Conservation (phyloP, 768 basidiomycete genomes). For the Phaeolepiota aurea region DNA sequence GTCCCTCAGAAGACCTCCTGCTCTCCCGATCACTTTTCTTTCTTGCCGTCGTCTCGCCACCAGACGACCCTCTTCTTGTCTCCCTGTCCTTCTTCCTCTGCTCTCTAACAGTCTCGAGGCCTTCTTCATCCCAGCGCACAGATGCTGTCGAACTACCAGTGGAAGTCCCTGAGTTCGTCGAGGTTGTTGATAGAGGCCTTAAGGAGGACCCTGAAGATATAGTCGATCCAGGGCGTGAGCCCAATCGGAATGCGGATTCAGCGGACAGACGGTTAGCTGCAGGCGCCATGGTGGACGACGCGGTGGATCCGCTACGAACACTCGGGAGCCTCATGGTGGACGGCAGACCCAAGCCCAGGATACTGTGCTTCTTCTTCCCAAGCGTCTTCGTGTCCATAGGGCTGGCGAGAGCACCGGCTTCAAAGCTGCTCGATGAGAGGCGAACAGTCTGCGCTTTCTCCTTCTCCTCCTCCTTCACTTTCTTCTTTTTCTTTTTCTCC, state of each 20-base stretch:
- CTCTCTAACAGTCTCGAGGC: conserved; percentile 41
- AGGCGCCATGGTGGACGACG: conserved; percentile 17
- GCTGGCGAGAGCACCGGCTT: conserved; percentile 46
- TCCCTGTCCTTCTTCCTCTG: conserved; percentile 25
- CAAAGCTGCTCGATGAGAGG: conserved; percentile 57
- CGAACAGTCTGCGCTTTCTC: conserved; percentile 28
- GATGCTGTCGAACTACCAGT: conserved; percentile 8
- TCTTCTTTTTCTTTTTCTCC: conserved; percentile 18
- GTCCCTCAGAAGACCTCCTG: conserved; percentile 38
- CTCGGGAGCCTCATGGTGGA: conserved; percentile 40
- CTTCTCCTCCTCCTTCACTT: conserved; percentile 15
- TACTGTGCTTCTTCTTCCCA: conserved; percentile 51
- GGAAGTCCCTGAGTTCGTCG: conserved; percentile 12
- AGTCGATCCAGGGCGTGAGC: conserved; percentile 11
- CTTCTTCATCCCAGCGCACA: conserved; percentile 20
- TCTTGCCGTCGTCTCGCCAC: conserved; percentile 15
- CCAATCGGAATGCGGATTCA: conserved; percentile 16
- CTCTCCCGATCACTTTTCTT: conserved; percentile 38
- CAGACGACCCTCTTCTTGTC: conserved; percentile 14
- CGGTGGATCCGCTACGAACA: conserved; percentile 28
- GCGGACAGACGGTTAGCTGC: conserved; percentile 27
- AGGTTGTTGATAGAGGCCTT: conserved; percentile 13
- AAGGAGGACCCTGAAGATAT: conserved; percentile 30
- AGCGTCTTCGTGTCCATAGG: conserved; percentile 27
- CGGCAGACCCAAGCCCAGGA: conserved; percentile 56